Evolutionary conservation across 345 rosid species (phyloP).

Genomic region (Hypericum perforatum): DNA sequence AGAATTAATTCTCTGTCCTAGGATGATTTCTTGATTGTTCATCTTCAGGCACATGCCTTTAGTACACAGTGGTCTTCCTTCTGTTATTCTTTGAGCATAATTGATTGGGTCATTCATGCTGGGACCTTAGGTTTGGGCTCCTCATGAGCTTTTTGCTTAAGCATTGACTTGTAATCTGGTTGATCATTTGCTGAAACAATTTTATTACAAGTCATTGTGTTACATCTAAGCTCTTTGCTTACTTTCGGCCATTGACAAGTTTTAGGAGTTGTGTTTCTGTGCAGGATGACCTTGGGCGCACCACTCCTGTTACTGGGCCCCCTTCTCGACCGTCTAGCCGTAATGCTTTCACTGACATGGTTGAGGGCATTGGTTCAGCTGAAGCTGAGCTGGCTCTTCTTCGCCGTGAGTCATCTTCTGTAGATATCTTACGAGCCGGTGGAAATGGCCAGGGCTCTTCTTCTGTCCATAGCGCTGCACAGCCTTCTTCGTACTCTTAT

Average conservation of each 20-base stretch:
- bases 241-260: background rate
- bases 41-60: no score
- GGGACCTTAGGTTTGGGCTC: no score
- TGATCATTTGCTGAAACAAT: no score
- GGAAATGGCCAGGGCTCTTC: slow-evolving; percentile 42
- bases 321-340: slow-evolving; percentile 80
- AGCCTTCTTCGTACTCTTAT: slow-evolving; percentile 49
- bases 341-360: slow-evolving; percentile 58
- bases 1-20: no score
- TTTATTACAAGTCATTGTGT: no score
- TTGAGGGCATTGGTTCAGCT: slow-evolving; percentile 25
- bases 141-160: no score
- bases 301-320: slow-evolving; percentile 24
- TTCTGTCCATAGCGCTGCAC: slow-evolving; percentile 37
- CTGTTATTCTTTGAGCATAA: no score
- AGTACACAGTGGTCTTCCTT: no score
- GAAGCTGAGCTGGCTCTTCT: slow-evolving; percentile 45
- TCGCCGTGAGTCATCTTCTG: slow-evolving; percentile 30
- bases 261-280: slow-evolving; percentile 9
- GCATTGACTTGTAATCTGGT: no score
- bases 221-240: background rate
- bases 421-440: slow-evolving; percentile 25
- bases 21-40: no score
- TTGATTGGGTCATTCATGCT: no score
- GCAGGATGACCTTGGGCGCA: slow-evolving; percentile 58